Evolutionary conservation across 1,284 basidiomycete genomes (phyloP).

Genomic region (Cryptococcus sp.): DNA sequence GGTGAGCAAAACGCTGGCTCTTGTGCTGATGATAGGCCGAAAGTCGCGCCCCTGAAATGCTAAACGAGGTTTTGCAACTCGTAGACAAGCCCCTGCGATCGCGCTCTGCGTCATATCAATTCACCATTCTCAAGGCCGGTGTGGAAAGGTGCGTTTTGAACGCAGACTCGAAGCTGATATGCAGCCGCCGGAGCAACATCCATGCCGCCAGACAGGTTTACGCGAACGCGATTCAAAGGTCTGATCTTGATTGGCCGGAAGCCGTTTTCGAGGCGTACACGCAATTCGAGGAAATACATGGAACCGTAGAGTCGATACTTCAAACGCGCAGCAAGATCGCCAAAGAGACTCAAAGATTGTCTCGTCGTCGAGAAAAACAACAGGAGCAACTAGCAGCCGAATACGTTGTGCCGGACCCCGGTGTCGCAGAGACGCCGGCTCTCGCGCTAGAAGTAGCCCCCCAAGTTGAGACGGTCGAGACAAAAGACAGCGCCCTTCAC

Average conservation of each 20-base stretch:
- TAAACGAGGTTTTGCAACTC: conserved; percentile 22
- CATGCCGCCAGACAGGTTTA: conserved; percentile 64
- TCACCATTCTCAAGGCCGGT: conserved; percentile 21
- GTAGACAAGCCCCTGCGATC: conserved; percentile 26
- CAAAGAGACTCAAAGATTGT: conserved; percentile 61
- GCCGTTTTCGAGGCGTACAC: conserved; percentile 83
- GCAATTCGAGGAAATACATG: conserved; percentile 78
- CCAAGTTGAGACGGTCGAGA: conserved; percentile 3
- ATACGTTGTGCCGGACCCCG: neutral
- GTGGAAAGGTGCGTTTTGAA: conserved; percentile 39
- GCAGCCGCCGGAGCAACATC: conserved; percentile 58
- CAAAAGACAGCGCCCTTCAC: neutral
- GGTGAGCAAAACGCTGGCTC: conserved; percentile 52
- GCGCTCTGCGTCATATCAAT: conserved; percentile 30
- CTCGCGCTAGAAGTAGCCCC: neutral
- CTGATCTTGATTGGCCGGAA: conserved; percentile 85
- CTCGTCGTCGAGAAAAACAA: conserved; percentile 64
- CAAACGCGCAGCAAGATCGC: conserved; percentile 64
- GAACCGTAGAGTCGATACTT: conserved; percentile 65
- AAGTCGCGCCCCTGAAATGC: conserved; percentile 17
- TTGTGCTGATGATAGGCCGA: conserved; percentile 24
- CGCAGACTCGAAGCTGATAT: neutral
- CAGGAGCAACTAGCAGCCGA: neutral
- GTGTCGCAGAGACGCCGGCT: conserved; percentile 1
- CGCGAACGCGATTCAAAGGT: conserved; percentile 55